Base-by-base conservation (phyloP, 176 grass and related monocot genomes). In the Dactylis glomerata region DNA sequence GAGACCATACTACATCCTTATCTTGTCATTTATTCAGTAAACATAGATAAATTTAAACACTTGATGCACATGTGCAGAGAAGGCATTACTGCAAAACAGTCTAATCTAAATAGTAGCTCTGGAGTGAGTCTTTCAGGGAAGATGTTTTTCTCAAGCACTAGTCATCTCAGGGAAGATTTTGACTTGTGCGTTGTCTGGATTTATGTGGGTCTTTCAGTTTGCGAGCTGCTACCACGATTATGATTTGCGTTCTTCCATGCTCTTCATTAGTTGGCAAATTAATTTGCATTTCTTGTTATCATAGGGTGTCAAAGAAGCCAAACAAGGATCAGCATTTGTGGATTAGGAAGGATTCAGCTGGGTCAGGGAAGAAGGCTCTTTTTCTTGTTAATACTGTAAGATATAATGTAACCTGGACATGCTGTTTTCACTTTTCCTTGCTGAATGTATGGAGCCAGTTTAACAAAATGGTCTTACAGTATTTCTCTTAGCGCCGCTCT, bases 281-380 rank as follows among this genome's bases (percentile, higher is more conserved):
- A 64, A 84, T 63, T 40, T 84, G 13, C 19, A 72, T 87, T 90
- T 62, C 17, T 84, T 77, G 66, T 78, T 68, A 26, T 82, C 56
- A 41, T 84, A 98, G 93, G 73, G 82, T 89, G 50, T 62, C 92
- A 64, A 98, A 82, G 52, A 92, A 71, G 72, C 62, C 62, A 83
- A 85, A 82, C 37, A 98, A 90, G 62, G 86, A 98, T 30, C 91
- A 98, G 27, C 93, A 93, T 90, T 86, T 95, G 68, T 98, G 93
- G 93, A 93, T 92, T 76, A 95, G 89, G 68, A 98, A 92, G 85
- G 93, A 98, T 66, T 91, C 91, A 68, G 30, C 85, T 34, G 85
- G 90, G 37, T 88, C 93, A 71, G 89, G 85, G 69, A 92, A 90
- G 66, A 98, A 98, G 69, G 96, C 96, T 79, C 75, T 88, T 31